Evolutionary conservation across 345 rosid species (phyloP).

Genomic region (Bruguiera parviflora): DNA sequence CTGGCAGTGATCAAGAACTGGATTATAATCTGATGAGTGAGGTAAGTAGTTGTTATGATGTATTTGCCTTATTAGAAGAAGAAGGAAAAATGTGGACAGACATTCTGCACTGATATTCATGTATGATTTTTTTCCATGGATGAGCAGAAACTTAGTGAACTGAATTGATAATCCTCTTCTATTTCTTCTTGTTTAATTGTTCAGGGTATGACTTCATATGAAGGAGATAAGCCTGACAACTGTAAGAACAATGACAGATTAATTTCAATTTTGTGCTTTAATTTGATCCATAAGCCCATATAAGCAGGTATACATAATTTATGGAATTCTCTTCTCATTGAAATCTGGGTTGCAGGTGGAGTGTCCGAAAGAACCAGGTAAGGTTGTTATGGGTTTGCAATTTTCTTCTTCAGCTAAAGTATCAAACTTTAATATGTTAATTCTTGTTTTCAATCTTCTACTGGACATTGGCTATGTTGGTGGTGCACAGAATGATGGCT

Average conservation of each 20-base stretch:
- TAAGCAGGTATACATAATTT: not conserved
- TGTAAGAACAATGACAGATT: conserved; percentile 35
- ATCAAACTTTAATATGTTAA: not conserved
- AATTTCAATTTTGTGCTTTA: conserved; percentile 1
- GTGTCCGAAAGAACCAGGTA: conserved; percentile 60
- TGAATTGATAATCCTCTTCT: not conserved
- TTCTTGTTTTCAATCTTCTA: not conserved
- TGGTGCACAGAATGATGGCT: conserved; percentile 47
- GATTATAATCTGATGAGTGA: conserved; percentile 37
- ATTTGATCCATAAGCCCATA: not conserved
- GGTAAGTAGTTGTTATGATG: conserved; percentile 27
- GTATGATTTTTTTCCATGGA: not conserved
- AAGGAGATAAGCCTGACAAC: conserved; percentile 24
- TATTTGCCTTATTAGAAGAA: not conserved
- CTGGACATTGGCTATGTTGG: conserved; percentile 17
- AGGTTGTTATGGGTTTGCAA: conserved; percentile 1
- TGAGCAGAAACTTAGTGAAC: conserved; percentile 1
- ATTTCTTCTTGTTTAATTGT: conserved; percentile 14
- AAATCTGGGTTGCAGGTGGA: conserved; percentile 48
- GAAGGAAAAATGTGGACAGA: not conserved
- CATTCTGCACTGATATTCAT: not conserved
- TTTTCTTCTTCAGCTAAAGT: conserved; percentile 1
- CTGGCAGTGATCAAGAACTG: conserved; percentile 33
- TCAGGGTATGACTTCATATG: conserved; percentile 34
- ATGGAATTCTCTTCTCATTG: conserved; percentile 15